Evolutionary conservation across 371 early-diverging fungal genomes (phyloP), one percentile per base, ranked within the genome.

Genomic region (Mucor racemosus): DNA sequence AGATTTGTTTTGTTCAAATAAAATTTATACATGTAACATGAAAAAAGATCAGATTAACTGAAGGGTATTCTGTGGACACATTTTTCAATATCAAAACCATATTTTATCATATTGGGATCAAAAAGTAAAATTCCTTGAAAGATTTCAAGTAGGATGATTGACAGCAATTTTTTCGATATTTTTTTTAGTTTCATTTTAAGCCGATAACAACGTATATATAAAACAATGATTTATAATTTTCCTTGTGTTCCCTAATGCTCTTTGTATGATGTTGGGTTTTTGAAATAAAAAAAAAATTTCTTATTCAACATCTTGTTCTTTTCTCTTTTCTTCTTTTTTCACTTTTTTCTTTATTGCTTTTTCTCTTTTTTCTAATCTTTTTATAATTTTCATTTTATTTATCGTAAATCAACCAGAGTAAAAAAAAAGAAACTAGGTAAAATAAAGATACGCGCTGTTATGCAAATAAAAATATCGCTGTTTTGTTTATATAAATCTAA

Each of bases 241-340:
- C 34, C 54, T 54, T 54, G 54, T 54, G 54, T 54, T 33, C 54
- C 54, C 54, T 54, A 33, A 54, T 54, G 54, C 34, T 54, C 54
- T 26, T 34, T 54, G 31, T 33, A 34, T 54, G 54, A 33, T 54
- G 26, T 34, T 33, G 34, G 54, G 13, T 34, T 54, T 34, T 13
- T 54, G 34, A 54, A 34, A 54, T 54, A 54, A 54, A 54, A 33
- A 48, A 48, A 48, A 15, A 54, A 33, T 21, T 31, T 33, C 53
- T 21, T 7, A 11, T 13, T 34, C 54, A 14, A 34, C 31, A 33
- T 34, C 54, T 54, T 14, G 31, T 33, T 54, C 34, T 26, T 21
- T 48, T 26, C 31, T 54, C 34, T 62, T 35, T 38, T 36, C 39
- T 53, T 53, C 34, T 53, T 36, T 60, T 53, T 53, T 26, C 26